Percentiles rank a stretch among this genome's conserved stretches.
These are phyloP conservation scores for Borealophlyctis nickersoniae DNA, from an alignment of 192 early-diverging fungal genomes.

Conservation along the genomic window DNA sequence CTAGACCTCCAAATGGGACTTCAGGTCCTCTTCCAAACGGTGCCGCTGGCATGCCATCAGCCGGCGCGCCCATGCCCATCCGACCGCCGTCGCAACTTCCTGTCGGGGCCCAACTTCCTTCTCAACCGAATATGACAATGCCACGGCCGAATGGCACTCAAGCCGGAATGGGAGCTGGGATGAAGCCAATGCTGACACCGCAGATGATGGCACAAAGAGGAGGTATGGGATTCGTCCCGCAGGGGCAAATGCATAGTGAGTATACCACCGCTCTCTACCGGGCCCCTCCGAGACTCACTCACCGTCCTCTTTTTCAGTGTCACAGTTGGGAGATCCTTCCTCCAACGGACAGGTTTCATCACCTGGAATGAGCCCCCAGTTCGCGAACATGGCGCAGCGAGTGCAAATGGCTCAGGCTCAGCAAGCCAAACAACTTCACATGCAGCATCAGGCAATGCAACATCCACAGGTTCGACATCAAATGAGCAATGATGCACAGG, in stretches of 20 bases:
- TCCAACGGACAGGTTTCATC: too few species aligned
- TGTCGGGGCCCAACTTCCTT: background rate
- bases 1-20: background rate
- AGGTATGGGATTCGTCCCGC: background rate
- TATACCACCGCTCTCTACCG: too few species aligned
- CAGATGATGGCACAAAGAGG: too few species aligned
- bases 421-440: background rate
- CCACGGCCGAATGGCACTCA: too few species aligned
- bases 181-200: too few species aligned
- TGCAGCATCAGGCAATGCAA: background rate
- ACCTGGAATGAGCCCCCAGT: too few species aligned
- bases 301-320: background rate
- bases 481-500: conserved; percentile 11
- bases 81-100: background rate
- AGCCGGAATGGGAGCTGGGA: too few species aligned
- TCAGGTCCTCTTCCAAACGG: background rate
- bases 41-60: background rate
- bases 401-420: background rate
- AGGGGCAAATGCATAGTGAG: background rate
- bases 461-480: background rate
- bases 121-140: background rate
- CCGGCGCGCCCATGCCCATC: background rate
- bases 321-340: background rate
- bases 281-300: background rate
- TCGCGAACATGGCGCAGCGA: background rate